Percentiles rank a stretch among this genome's conserved stretches.
Conservation (phyloP, 352 stramenopile genomes). For the Phytopythium mirpurense region DNA sequence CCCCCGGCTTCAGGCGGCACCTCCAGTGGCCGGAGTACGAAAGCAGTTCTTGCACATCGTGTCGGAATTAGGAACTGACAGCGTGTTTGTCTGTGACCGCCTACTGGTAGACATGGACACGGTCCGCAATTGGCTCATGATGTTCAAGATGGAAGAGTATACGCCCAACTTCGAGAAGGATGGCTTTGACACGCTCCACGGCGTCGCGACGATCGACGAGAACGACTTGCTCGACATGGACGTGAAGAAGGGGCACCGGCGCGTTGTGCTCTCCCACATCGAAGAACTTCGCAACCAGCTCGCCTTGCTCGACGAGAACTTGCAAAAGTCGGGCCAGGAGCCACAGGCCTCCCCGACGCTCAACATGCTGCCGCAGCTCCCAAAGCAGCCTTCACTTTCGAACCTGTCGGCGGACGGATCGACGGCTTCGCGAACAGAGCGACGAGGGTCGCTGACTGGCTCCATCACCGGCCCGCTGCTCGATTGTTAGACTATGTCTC, state of each 20-base stretch:
- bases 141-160: constrained; percentile 86
- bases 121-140: constrained; percentile 81
- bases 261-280: constrained; percentile 82
- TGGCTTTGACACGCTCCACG: constrained; percentile 81
- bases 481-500: neutral
- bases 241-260: constrained; percentile 85
- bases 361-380: constrained; percentile 57
- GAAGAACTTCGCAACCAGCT: constrained; percentile 76
- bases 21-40: constrained; percentile 46
- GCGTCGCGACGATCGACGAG: constrained; percentile 84
- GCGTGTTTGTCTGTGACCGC: neutral
- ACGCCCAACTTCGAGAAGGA: constrained; percentile 85
- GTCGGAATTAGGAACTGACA: neutral
- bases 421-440: constrained; percentile 31
- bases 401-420: constrained; percentile 17
- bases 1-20: constrained; percentile 11
- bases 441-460: constrained; percentile 39
- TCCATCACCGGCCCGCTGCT: neutral
- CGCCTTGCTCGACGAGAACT: constrained; percentile 53
- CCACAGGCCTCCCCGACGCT: constrained; percentile 70
- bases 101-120: constrained; percentile 80
- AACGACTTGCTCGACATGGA: constrained; percentile 85
- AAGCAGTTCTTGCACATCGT: neutral
- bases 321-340: constrained; percentile 47
- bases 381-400: constrained; percentile 45